These are phyloP conservation scores for Plantago major DNA, from an alignment of 257 asterid genomes.

Conservation along the genomic window DNA sequence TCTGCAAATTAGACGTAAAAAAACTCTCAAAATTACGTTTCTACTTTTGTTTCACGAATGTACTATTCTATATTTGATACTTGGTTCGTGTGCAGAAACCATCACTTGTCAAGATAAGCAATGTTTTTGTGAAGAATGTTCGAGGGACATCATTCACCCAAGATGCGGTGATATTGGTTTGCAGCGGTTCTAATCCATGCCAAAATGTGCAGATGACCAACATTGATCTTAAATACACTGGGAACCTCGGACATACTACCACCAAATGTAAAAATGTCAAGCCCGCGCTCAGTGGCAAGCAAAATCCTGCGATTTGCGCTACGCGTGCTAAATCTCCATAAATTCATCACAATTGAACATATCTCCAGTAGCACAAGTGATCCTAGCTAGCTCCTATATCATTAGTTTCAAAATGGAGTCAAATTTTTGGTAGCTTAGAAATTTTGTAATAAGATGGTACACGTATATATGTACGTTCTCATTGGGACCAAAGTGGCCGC, in stretches of 20 bases:
- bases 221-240: conserved; percentile 26
- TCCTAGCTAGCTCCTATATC: too few species aligned
- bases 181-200: conserved; percentile 33
- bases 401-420: too few species aligned
- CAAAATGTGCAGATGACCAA: conserved; percentile 1
- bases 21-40: background rate
- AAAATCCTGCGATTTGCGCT: background rate
- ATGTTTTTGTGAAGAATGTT: conserved; percentile 21
- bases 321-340: background rate
- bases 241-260: conserved; percentile 20
- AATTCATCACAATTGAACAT: too few species aligned
- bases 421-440: too few species aligned
- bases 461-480: too few species aligned
- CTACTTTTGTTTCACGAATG: too few species aligned
- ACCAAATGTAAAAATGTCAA: conserved; percentile 32
- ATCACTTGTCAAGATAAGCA: conserved; percentile 24
- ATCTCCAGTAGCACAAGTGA: too few species aligned
- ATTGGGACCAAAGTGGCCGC: too few species aligned
- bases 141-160: conserved; percentile 2
- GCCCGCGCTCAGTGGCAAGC: conserved; percentile 31
- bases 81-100: conserved; percentile 8
- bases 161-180: conserved; percentile 20
- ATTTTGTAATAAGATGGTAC: too few species aligned
- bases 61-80: background rate
- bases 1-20: conserved; percentile 6